These are phyloP conservation scores for Backusella sp. DNA, from an alignment of 192 early-diverging fungal genomes.

Conservation along the genomic window DNA sequence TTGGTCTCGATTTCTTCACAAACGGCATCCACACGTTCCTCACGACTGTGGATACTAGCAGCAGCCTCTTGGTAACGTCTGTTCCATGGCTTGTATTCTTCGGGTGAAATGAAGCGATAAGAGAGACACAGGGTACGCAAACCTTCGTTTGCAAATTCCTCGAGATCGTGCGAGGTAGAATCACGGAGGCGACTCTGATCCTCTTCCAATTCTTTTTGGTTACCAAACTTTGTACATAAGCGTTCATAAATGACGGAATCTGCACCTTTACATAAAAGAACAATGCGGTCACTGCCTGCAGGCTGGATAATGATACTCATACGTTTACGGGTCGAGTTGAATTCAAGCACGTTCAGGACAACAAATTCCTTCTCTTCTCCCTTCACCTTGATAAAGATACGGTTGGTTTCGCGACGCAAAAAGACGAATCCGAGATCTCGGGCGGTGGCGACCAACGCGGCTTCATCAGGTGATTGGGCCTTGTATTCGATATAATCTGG, in stretches of 20 bases:
- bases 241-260: slow-evolving; percentile 92
- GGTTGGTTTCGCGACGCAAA: slow-evolving; percentile 66
- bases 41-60: slow-evolving; percentile 73
- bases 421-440: slow-evolving; percentile 83
- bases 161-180: slow-evolving; percentile 73
- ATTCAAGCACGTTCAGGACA: slow-evolving; percentile 77
- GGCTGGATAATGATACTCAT: slow-evolving; percentile 90
- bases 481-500: slow-evolving; percentile 77
- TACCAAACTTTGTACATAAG: slow-evolving; percentile 43
- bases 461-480: slow-evolving; percentile 94
- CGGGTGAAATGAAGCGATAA: slow-evolving; percentile 67
- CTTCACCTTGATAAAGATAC: slow-evolving; percentile 66
- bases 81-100: slow-evolving; percentile 71
- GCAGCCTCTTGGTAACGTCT: slow-evolving; percentile 72
- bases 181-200: slow-evolving; percentile 69
- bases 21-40: slow-evolving; percentile 73
- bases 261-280: slow-evolving; percentile 92
- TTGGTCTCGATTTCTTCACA: slow-evolving; percentile 80
- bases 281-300: slow-evolving; percentile 61
- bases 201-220: slow-evolving; percentile 38
- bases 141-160: slow-evolving; percentile 81
- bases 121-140: slow-evolving; percentile 90
- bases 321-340: slow-evolving; percentile 93
- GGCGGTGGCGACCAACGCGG: slow-evolving; percentile 86
- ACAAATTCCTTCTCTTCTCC: slow-evolving; percentile 67